These are phyloP conservation scores for Fusarium metavorans DNA, from an alignment of 2,329 filamentous ascomycete genomes.

Conservation along the genomic window DNA sequence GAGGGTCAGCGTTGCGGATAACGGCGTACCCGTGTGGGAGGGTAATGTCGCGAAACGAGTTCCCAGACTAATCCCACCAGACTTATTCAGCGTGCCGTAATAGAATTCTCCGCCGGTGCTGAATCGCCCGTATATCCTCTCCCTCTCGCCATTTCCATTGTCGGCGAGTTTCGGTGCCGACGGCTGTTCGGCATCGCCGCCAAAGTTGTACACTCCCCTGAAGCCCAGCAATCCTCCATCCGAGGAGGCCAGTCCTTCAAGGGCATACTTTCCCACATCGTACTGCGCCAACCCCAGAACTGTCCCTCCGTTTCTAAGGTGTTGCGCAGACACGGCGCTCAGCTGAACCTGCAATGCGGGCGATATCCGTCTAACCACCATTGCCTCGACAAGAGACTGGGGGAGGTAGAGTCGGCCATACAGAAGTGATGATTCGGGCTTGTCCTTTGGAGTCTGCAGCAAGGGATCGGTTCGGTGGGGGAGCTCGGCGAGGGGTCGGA, in stretches of 20 bases:
- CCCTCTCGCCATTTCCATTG: slow-evolving; percentile 56
- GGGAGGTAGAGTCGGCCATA: slow-evolving; percentile 87
- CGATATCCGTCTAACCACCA: slow-evolving; percentile 83
- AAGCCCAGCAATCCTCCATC: slow-evolving; percentile 91
- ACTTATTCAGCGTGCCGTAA: slow-evolving; percentile 95
- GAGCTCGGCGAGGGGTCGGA: slow-evolving; percentile 80
- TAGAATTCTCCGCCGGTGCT: slow-evolving; percentile 94
- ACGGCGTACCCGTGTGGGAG: slow-evolving; percentile 83
- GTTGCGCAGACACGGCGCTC: slow-evolving; percentile 79
- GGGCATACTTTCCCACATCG: slow-evolving; percentile 86
- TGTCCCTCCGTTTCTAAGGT: slow-evolving; percentile 80
- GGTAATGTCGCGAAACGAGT: slow-evolving; percentile 90
- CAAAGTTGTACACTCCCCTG: slow-evolving; percentile 94
- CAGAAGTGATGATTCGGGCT: slow-evolving; percentile 68
- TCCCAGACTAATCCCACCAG: slow-evolving; percentile 89
- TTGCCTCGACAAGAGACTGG: slow-evolving; percentile 84
- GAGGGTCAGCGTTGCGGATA: slow-evolving; percentile 92
- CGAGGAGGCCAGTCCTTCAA: slow-evolving; percentile 92
- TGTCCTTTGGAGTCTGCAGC: slow-evolving; percentile 41
- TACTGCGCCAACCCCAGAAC: slow-evolving; percentile 81
- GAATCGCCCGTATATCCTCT: slow-evolving; percentile 82
- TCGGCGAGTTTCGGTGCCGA: slow-evolving; percentile 30
- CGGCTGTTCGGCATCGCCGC: slow-evolving; percentile 69
- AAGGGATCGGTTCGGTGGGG: slow-evolving; percentile 43
- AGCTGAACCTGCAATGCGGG: slow-evolving; percentile 84